Evolutionary conservation across 352 stramenopile species (phyloP).

Genomic region (Globisporangium polare): DNA sequence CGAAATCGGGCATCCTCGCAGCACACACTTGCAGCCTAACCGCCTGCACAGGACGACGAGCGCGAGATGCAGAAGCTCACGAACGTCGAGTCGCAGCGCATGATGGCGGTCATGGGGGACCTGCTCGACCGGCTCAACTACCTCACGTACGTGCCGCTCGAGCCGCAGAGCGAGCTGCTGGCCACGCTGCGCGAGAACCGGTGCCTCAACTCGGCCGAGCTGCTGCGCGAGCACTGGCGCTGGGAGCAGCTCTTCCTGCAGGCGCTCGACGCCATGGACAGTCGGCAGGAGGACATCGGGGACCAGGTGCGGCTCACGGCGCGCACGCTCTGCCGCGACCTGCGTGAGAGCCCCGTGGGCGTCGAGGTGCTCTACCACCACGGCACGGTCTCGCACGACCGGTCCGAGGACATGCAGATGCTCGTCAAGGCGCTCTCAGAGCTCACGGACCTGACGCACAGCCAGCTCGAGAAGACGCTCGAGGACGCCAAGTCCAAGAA

Average conservation of each 20-base stretch:
- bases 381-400: conserved; percentile 43
- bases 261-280: conserved; percentile 53
- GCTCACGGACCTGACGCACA: conserved; percentile 76
- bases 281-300: conserved; percentile 58
- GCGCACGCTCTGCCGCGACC: conserved; percentile 59
- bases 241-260: conserved; percentile 74
- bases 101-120: conserved; percentile 87
- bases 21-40: background rate
- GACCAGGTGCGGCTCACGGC: conserved; percentile 73
- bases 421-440: conserved; percentile 76
- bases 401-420: conserved; percentile 65
- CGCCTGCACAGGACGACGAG: background rate
- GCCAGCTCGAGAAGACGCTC: conserved; percentile 76
- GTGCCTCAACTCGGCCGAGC: conserved; percentile 48
- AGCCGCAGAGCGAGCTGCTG: conserved; percentile 51
- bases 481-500: conserved; percentile 85
- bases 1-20: background rate
- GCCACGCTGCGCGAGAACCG: conserved; percentile 56
- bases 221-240: conserved; percentile 72
- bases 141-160: conserved; percentile 77
- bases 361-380: conserved; percentile 77
- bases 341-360: conserved; percentile 68
- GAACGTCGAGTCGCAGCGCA: conserved; percentile 85
- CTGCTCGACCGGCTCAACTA: conserved; percentile 83
- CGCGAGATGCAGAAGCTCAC: conserved; percentile 79